Conservation (phyloP, 495 filamentous ascomycete species). For the Lepraria neglecta region DNA sequence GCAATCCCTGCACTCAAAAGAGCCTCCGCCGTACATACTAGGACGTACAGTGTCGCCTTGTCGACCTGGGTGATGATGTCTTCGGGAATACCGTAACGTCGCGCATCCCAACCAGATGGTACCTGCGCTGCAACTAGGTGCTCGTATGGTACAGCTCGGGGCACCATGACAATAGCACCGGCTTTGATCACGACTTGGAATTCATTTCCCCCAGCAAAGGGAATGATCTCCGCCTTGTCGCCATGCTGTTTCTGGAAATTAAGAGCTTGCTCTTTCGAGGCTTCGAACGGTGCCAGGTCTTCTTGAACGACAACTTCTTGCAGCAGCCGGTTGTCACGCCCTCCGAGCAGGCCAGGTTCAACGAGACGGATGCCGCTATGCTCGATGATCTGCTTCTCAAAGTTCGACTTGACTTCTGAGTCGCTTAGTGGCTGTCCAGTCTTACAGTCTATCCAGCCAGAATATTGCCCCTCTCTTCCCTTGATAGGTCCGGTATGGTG, state of each 20-base stretch:
- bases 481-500: conserved; percentile 21
- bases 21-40: conserved; percentile 24
- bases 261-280: conserved; percentile 19
- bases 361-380: conserved; percentile 24
- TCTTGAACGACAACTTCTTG: conserved; percentile 25
- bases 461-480: conserved; percentile 25
- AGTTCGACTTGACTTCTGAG: conserved; percentile 19
- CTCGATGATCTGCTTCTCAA: conserved; percentile 17
- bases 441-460: conserved; percentile 27
- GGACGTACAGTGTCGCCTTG: conserved; percentile 22
- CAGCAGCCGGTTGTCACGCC: conserved; percentile 18
- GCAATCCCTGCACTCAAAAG: conserved; percentile 24
- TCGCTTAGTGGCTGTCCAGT: conserved; percentile 22
- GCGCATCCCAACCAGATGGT: conserved; percentile 26
- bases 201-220: background rate
- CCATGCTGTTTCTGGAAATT: conserved; percentile 21
- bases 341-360: conserved; percentile 9
- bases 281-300: conserved; percentile 18
- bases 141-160: conserved; percentile 20
- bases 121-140: conserved; percentile 26
- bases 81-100: conserved; percentile 26
- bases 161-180: conserved; percentile 23
- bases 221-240: conserved; percentile 20
- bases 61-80: conserved; percentile 27
- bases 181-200: conserved; percentile 22